Conservation (phyloP, 2,329 filamentous ascomycete species). For the Colletotrichum sp. region DNA sequence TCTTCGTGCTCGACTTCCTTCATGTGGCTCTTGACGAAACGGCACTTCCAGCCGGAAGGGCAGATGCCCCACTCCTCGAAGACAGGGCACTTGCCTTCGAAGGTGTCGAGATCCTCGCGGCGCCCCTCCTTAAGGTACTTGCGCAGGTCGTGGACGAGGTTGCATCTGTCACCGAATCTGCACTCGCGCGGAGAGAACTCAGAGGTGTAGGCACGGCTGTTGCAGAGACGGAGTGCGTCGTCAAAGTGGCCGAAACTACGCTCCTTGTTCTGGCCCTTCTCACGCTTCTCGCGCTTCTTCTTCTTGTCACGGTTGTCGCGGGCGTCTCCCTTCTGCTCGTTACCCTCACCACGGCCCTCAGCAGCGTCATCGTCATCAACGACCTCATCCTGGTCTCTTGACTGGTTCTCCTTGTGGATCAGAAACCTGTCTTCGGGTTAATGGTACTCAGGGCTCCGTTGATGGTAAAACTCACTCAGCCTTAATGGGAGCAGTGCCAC, state of each 20-base stretch:
- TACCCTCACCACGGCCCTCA: slow-evolving; percentile 43
- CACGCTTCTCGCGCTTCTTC: slow-evolving; percentile 57
- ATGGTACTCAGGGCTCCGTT: not conserved
- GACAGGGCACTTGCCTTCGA: slow-evolving; percentile 81
- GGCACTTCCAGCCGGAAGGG: slow-evolving; percentile 89
- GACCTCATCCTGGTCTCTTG: slow-evolving; percentile 60
- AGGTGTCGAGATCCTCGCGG: slow-evolving; percentile 77
- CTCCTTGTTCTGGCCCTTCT: slow-evolving; percentile 75
- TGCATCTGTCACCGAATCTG: slow-evolving; percentile 80
- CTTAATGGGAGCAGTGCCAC: slow-evolving; percentile 40
- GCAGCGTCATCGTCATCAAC: slow-evolving; percentile 56
- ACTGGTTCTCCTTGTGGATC: slow-evolving; percentile 37
- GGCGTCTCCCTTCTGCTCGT: slow-evolving; percentile 51
- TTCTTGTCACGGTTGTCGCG: slow-evolving; percentile 50
- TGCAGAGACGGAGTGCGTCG: slow-evolving; percentile 80
- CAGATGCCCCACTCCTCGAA: slow-evolving; percentile 80
- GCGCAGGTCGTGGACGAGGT: slow-evolving; percentile 81
- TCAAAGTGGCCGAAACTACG: slow-evolving; percentile 81
- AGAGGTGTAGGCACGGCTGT: slow-evolving; percentile 70
- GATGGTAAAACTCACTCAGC: slow-evolving; percentile 34
- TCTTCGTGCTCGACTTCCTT: slow-evolving; percentile 79
- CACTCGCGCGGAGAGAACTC: slow-evolving; percentile 86
- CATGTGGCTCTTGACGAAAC: slow-evolving; percentile 88
- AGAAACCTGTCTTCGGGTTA: slow-evolving; percentile 33
- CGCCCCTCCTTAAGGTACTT: slow-evolving; percentile 85